phyloP scores from a whole-genome alignment of 108 stramenopile species.

The Skeletonema potamos region DNA sequence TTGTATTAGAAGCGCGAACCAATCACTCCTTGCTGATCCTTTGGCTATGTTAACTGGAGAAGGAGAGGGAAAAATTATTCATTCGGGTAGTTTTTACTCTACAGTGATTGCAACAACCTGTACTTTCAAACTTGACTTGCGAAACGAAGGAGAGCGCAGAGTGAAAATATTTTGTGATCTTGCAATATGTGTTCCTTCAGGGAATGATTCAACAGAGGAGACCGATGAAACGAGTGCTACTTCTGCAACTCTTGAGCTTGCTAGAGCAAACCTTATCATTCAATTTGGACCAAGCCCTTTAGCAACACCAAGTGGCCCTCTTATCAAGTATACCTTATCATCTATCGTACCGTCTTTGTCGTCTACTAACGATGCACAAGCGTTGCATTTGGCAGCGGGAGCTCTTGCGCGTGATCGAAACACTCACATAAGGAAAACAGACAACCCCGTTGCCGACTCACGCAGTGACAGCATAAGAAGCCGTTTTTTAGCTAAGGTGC shows the following conservation, averaged over 20 bases:
- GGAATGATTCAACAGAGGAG: slow-evolving; percentile 31
- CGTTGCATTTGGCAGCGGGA: slow-evolving; percentile 37
- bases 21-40: slow-evolving; percentile 80
- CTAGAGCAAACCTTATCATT: slow-evolving; percentile 49
- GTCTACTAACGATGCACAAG: slow-evolving; percentile 20
- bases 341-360: slow-evolving; percentile 32
- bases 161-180: slow-evolving; percentile 46
- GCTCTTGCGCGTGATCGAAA: slow-evolving; percentile 39
- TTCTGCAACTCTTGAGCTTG: slow-evolving; percentile 49
- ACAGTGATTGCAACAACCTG: slow-evolving; percentile 42
- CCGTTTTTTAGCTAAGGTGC: slow-evolving; percentile 12
- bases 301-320: slow-evolving; percentile 43
- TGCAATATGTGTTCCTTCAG: slow-evolving; percentile 47
- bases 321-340: slow-evolving; percentile 39
- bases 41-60: slow-evolving; percentile 68
- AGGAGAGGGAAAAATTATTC: slow-evolving; percentile 63
- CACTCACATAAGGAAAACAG: slow-evolving; percentile 19
- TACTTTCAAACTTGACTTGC: slow-evolving; percentile 42
- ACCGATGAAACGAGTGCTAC: slow-evolving; percentile 17
- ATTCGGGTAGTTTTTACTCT: slow-evolving; percentile 46
- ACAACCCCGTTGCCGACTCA: not conserved
- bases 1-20: slow-evolving; percentile 68
- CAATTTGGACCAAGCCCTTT: slow-evolving; percentile 58
- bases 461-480: slow-evolving; percentile 9
- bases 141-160: slow-evolving; percentile 45